phyloP scores from a whole-genome alignment of 805 yeast genomes.

The Saturnispora gosingensis region DNA sequence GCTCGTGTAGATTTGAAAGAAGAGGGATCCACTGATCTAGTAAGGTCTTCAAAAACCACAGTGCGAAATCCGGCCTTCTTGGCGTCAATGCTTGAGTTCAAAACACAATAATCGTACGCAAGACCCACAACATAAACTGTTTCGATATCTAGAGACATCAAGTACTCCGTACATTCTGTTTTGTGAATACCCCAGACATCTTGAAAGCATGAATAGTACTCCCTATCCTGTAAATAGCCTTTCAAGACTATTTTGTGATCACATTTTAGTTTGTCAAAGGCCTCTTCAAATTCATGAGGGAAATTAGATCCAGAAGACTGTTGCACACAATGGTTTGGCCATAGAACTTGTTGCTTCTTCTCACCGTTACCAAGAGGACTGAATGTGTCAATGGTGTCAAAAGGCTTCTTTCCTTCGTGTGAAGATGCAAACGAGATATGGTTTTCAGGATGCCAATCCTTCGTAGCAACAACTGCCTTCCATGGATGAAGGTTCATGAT shows the following conservation, averaged over 20 bases:
- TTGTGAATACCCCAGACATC: constrained; percentile 69
- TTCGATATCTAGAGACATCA: constrained; percentile 39
- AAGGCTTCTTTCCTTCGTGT: constrained; percentile 43
- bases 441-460: constrained; percentile 80
- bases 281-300: constrained; percentile 38
- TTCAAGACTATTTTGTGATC: constrained; percentile 46
- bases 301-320: constrained; percentile 56
- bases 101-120: constrained; percentile 83
- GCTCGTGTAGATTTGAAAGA: constrained; percentile 29
- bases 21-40: constrained; percentile 46
- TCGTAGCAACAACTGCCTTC: constrained; percentile 60
- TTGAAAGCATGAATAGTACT: constrained; percentile 78
- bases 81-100: constrained; percentile 66
- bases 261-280: constrained; percentile 19
- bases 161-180: constrained; percentile 50
- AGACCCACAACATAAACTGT: constrained; percentile 70
- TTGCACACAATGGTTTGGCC: constrained; percentile 93
- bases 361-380: constrained; percentile 38
- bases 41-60: constrained; percentile 46
- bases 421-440: constrained; percentile 79
- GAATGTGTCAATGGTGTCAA: constrained; percentile 35
- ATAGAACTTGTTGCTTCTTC: constrained; percentile 40
- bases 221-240: constrained; percentile 65
- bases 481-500: constrained; percentile 41
- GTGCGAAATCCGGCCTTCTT: constrained; percentile 54